Base-by-base conservation (phyloP, 768 basidiomycete species). In the Neoboletus brunneissimus region DNA sequence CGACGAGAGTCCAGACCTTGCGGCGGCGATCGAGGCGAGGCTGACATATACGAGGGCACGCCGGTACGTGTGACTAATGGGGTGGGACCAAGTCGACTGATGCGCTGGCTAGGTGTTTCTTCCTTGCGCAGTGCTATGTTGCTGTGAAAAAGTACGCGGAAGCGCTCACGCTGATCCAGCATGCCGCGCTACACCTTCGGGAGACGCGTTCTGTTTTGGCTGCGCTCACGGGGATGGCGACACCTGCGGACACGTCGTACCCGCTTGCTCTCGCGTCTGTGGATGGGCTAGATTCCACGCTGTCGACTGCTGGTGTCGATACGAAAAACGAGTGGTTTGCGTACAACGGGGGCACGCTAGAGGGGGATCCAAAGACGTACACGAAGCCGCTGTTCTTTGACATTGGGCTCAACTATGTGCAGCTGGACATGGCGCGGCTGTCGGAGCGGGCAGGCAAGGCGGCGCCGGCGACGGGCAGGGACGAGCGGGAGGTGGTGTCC, bases 381-480 rank as follows among this genome's bases (percentile, higher is more conserved):
- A 86, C 87, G 75, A 96, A 96, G 67, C 91, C 92, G 16, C 65
- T 93, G 40, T 97, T 98, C 77, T 97, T 95, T 73, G 91, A 97
- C 68, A 89, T 93, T 58, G 94, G 93, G 18, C 84, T 94, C 64
- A 97, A 96, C 72, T 97, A 96, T 67, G 86, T 92, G 53, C 84
- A 89, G 60, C 72, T 94, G 56, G 90, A 94, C 64, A 87, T 94
- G 85, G 88, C 91, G 44, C 75, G 82, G 49, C 72, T 97, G 55
- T 74, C 84, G 64, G 81, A 79, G 55, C 77, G 88, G 18, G 89
- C 87, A 4, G 93, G 93, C 2, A 86, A 85, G 73, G 69, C 69
- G 13, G 53, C 73, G 2, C 60, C 63, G 9, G 55, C 68, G 11
- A 48, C 42, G 22, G 31, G 11, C 5, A 65, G 12, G 53, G 63